phyloP scores from a whole-genome alignment of 1,139 yeast genomes.

The Hansenula sp. region DNA sequence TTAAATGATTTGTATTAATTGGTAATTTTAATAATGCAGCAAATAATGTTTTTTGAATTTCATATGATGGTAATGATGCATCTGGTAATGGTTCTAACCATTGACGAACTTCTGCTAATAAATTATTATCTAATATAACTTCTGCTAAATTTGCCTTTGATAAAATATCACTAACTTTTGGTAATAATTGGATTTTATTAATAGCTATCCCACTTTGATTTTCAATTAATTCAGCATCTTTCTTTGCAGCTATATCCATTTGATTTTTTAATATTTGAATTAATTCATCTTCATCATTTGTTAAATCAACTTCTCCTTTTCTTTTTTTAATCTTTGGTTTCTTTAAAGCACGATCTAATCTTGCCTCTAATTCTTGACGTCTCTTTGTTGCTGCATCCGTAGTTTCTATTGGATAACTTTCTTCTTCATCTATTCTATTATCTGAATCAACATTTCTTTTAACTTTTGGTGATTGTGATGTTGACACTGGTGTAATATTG shows the following conservation, averaged over 20 bases:
- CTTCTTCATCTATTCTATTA: slow-evolving; percentile 26
- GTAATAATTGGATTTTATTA: slow-evolving; percentile 76
- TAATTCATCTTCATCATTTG: slow-evolving; percentile 90
- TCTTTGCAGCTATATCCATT: slow-evolving; percentile 91
- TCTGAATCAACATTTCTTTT: neutral
- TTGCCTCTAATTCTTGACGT: slow-evolving; percentile 76
- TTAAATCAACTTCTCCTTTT: slow-evolving; percentile 88
- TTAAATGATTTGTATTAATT: slow-evolving; percentile 89
- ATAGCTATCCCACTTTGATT: slow-evolving; percentile 63
- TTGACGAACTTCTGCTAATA: slow-evolving; percentile 87
- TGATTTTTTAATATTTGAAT: slow-evolving; percentile 77
- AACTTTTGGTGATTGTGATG: neutral
- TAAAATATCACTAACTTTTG: slow-evolving; percentile 71
- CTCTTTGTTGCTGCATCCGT: slow-evolving; percentile 36
- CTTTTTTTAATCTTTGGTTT: slow-evolving; percentile 54
- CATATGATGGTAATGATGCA: slow-evolving; percentile 94
- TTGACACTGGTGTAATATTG: neutral
- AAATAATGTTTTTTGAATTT: slow-evolving; percentile 86
- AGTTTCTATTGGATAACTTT: slow-evolving; percentile 25
- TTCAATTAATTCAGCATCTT: slow-evolving; percentile 81
- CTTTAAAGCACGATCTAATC: slow-evolving; percentile 72
- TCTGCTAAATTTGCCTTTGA: slow-evolving; percentile 85
- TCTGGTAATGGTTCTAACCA: slow-evolving; percentile 99
- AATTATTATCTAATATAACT: slow-evolving; percentile 88
- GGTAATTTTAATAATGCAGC: slow-evolving; percentile 73